Percentiles rank a stretch among this genome's conserved stretches.
These are phyloP conservation scores for Dicorynia guianensis DNA, from an alignment of 306 rosid species.

Conservation along the genomic window DNA sequence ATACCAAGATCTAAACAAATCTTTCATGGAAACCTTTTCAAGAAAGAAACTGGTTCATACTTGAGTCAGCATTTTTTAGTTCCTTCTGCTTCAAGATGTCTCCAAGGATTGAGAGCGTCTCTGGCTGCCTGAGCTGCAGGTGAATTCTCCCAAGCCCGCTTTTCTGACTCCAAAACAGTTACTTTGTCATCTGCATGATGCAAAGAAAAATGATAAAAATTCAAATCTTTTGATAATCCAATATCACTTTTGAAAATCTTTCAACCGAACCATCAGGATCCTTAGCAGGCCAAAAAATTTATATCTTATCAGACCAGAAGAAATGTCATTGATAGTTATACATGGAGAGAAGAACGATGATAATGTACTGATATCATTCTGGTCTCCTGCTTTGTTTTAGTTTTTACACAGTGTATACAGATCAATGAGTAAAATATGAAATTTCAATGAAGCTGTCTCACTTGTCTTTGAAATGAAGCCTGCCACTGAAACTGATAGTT, in stretches of 20 bases:
- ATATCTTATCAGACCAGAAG: slow-evolving; percentile 14
- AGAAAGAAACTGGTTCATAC: slow-evolving; percentile 19
- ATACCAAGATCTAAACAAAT: slow-evolving; percentile 14
- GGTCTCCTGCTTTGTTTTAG: neutral
- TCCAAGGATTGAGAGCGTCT: slow-evolving; percentile 68
- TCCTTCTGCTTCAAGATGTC: slow-evolving; percentile 41
- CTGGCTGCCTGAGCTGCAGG: slow-evolving; percentile 76
- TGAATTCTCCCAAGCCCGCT: slow-evolving; percentile 78
- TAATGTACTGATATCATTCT: neutral
- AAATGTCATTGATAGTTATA: neutral
- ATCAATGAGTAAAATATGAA: neutral
- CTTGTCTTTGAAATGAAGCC: neutral
- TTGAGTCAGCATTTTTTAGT: slow-evolving; percentile 44
- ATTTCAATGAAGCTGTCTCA: neutral
- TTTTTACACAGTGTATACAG: neutral
- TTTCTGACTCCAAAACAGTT: slow-evolving; percentile 86
- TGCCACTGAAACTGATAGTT: neutral
- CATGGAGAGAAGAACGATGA: neutral
- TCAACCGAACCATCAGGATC: neutral
- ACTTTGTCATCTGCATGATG: slow-evolving; percentile 83
- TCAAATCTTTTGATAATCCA: neutral
- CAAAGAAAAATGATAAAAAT: slow-evolving; percentile 23
- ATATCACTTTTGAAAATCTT: slow-evolving; percentile 18
- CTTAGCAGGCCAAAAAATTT: slow-evolving; percentile 12
- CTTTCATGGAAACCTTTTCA: neutral